Conservation (phyloP, 495 filamentous ascomycete species). For the Hyaloscypha variabilis region DNA sequence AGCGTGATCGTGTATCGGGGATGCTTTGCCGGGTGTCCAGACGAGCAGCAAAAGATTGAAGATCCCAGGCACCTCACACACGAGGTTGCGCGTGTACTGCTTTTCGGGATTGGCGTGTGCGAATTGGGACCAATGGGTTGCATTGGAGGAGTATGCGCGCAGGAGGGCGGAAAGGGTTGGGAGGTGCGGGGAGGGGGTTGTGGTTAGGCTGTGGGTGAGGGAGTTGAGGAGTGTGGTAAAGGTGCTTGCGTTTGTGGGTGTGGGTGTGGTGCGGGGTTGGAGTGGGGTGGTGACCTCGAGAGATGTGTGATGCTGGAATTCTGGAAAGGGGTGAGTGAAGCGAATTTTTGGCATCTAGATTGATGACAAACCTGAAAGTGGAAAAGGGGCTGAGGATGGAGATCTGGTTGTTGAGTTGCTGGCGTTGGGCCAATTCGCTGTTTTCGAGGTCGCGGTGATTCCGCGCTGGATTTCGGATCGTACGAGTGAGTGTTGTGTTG, state of each 20-base stretch:
- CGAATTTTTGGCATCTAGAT: neutral
- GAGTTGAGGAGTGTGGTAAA: conserved; percentile 25
- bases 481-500: neutral
- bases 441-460: conserved; percentile 2
- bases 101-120: conserved; percentile 65
- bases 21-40: conserved; percentile 89
- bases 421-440: neutral
- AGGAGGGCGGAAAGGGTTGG: conserved; percentile 22
- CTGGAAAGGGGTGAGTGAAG: neutral
- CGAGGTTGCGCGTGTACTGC: conserved; percentile 84
- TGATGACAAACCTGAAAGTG: neutral
- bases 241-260: neutral
- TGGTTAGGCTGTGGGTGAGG: conserved; percentile 20
- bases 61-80: conserved; percentile 63
- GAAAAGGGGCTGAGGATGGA: neutral
- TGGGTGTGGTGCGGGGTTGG: conserved; percentile 1
- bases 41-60: conserved; percentile 75
- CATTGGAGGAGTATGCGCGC: conserved; percentile 22
- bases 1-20: conserved; percentile 86
- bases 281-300: neutral
- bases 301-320: neutral
- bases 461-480: conserved; percentile 6
- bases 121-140: conserved; percentile 70
- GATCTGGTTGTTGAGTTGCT: neutral
- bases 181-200: conserved; percentile 10